phyloP scores from a whole-genome alignment of 2,329 filamentous ascomycete genomes.

The Moelleriella libera region DNA sequence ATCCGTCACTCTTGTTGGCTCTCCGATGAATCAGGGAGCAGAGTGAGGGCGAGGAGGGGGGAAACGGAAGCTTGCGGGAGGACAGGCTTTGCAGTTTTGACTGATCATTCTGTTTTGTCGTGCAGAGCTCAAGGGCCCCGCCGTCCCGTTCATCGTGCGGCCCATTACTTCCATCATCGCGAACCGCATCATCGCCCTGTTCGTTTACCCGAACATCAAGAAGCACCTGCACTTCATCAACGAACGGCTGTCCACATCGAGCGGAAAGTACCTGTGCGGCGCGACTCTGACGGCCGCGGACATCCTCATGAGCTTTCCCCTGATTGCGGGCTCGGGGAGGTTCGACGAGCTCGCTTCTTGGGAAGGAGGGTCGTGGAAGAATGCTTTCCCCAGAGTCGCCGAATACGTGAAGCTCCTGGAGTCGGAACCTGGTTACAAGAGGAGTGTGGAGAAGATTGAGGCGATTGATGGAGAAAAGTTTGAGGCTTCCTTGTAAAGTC shows the following conservation, averaged over 20 bases:
- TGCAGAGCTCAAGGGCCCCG: slow-evolving; percentile 26
- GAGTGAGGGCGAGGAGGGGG: no score
- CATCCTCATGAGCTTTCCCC: slow-evolving; percentile 37
- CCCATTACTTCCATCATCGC: slow-evolving; percentile 34
- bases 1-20: not conserved
- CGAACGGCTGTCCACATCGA: slow-evolving; percentile 29
- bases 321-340: slow-evolving; percentile 27
- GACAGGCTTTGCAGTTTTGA: not conserved
- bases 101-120: not conserved
- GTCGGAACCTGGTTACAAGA: slow-evolving; percentile 30
- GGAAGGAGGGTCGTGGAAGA: slow-evolving; percentile 23
- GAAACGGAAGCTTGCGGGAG: no score
- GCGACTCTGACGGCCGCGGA: slow-evolving; percentile 34
- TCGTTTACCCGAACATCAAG: slow-evolving; percentile 33
- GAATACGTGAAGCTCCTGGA: slow-evolving; percentile 32
- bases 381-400: slow-evolving; percentile 27
- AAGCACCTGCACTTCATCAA: slow-evolving; percentile 35
- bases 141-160: slow-evolving; percentile 37
- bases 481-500: slow-evolving; percentile 6
- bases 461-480: slow-evolving; percentile 28
- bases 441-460: slow-evolving; percentile 32
- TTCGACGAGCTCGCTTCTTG: slow-evolving; percentile 27
- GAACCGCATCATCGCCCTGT: slow-evolving; percentile 21
- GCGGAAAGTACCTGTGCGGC: slow-evolving; percentile 34
- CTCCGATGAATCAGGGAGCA: no score